Base-by-base conservation (phyloP, 371 early-diverging fungal genomes). In the Synchytrium microbalum region DNA sequence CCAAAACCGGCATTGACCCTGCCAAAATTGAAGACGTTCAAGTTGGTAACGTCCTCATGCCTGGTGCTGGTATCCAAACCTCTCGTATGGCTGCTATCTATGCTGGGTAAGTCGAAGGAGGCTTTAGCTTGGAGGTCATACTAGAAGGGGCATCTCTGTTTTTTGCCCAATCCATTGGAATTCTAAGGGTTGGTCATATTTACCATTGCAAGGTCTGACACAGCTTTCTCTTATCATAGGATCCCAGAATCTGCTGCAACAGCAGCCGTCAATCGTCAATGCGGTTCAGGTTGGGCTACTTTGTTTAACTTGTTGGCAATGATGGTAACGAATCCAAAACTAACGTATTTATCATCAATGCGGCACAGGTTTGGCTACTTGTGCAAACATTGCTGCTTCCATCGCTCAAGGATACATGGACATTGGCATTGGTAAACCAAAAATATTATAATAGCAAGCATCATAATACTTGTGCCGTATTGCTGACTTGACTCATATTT, bases 331-430 rank as follows among this genome's bases (percentile, higher is more conserved):
- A n/a, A n/a, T n/a, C n/a, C n/a, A n/a, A n/a, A n/a, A n/a, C n/a
- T n/a, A n/a, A n/a, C n/a, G n/a, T n/a, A n/a, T n/a, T n/a, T n/a
- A 95, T 83, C 87, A 95, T 58, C 92, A 92, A 78, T 95, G 95
- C 81, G 93, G 92, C 33, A 88, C 89, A 38, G 46, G 46, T 19
- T 83, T 95, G 54, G 94, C 95, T 74, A 92, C 95, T 25, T 83
- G 89, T 54, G 32, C 29, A 8, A 58, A 62, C 62, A 62, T 62
- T 27, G 62, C 62, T 30, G 29, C 62, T 60, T 13, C 29, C 29
- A 54, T 55, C 27, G 19, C 38, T 27, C 59, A 59, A 33, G 27
- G 31, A 75, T 85, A 67, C 81, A 93, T 97, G 68, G 92, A 95
- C 71, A 80, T 95, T 60, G 99, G 99, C 74, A 92, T 99, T 70